Percentiles rank a stretch among this genome's conserved stretches.
Evolutionary conservation across 164 flowering plant genomes (phyloP).

Genomic region (Echeveria elegans): DNA sequence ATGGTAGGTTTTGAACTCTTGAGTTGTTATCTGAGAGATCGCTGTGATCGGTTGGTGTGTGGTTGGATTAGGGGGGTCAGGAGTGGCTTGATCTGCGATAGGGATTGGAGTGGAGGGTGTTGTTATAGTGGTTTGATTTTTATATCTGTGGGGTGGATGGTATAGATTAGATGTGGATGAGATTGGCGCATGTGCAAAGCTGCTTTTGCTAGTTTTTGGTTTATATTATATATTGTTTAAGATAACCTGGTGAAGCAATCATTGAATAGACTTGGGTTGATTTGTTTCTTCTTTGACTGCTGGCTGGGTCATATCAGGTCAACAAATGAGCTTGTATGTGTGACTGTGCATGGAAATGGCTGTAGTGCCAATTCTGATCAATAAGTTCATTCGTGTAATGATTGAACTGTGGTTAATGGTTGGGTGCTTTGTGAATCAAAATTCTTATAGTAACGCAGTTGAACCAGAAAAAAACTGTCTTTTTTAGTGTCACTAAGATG

Average conservation of each 20-base stretch:
- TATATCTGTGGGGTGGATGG: neutral
- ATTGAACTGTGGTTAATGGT: neutral
- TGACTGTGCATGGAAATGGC: neutral
- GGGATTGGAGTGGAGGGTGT: neutral
- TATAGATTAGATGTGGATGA: too few relatives aligned
- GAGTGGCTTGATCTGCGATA: neutral
- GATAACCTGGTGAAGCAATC: too few relatives aligned
- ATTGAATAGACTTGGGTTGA: too few relatives aligned
- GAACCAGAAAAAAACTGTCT: neutral
- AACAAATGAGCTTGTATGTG: neutral
- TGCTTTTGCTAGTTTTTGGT: too few relatives aligned
- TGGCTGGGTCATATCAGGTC: neutral
- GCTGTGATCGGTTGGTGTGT: neutral
- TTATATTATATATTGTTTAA: too few relatives aligned
- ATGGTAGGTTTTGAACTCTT: neutral
- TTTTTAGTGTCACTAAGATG: neutral
- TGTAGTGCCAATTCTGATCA: neutral
- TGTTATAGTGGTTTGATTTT: neutral
- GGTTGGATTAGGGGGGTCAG: neutral
- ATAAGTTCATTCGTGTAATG: neutral
- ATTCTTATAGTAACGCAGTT: neutral
- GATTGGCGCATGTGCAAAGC: neutral
- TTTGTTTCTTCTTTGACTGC: neutral
- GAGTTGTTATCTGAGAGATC: neutral
- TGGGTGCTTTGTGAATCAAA: neutral